Conservation (phyloP, 768 basidiomycete genomes). For the Cystofilobasidium ferigula region DNA sequence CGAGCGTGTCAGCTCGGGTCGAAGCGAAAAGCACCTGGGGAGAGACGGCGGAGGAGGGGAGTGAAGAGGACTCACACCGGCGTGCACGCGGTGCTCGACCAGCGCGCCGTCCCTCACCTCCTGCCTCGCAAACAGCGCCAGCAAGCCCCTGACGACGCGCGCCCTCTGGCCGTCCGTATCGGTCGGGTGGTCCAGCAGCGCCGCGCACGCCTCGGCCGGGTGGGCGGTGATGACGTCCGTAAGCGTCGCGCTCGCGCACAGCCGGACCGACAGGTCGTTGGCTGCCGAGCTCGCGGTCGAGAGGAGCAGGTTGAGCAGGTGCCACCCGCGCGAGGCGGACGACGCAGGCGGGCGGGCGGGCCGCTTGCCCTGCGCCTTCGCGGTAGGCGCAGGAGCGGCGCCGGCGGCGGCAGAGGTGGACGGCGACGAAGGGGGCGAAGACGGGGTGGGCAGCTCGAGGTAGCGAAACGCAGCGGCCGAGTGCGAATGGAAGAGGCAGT, state of each 20-base stretch:
- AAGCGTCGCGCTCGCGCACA: constrained; percentile 1
- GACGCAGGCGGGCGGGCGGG: background rate
- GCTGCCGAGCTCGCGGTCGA: background rate
- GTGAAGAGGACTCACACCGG: background rate
- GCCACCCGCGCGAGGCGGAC: background rate
- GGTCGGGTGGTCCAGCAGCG: background rate
- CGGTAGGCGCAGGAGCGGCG: background rate
- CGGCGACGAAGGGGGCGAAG: background rate
- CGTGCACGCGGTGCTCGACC: background rate
- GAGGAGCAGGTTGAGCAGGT: background rate
- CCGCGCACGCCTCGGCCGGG: background rate
- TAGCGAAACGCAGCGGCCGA: background rate
- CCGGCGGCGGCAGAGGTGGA: background rate
- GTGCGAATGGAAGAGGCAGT: background rate
- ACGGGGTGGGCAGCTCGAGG: background rate
- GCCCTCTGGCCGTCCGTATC: background rate
- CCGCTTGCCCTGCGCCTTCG: background rate
- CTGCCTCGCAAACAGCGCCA: background rate
- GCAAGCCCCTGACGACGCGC: background rate
- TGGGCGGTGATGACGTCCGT: constrained; percentile 3
- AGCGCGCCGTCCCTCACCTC: background rate
- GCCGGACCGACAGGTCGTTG: background rate
- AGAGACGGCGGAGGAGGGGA: background rate
- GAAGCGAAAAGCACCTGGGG: no score
- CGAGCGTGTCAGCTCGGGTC: background rate